These are phyloP conservation scores for Clarireedia monteithiana DNA, from an alignment of 2,329 filamentous ascomycete genomes.

Conservation along the genomic window DNA sequence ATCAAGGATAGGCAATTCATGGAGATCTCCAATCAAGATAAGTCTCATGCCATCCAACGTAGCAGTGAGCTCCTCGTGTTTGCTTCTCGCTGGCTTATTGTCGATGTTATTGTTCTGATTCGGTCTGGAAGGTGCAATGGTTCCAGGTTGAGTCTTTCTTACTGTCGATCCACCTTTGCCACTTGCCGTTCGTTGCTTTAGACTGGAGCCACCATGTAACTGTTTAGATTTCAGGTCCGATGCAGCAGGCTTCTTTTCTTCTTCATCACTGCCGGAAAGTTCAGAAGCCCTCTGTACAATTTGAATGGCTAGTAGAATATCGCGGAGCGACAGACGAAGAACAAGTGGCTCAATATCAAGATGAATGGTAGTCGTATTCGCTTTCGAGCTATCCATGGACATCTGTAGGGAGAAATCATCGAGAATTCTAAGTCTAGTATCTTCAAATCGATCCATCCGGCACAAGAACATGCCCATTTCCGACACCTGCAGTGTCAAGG, in stretches of 20 bases:
- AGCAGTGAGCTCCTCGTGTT: constrained; percentile 72
- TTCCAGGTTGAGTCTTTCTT: constrained; percentile 35
- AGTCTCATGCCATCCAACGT: constrained; percentile 83
- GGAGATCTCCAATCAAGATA: constrained; percentile 88
- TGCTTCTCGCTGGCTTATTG: constrained; percentile 35
- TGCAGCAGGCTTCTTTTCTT: constrained; percentile 27
- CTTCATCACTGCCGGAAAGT: constrained; percentile 57
- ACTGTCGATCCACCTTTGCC: constrained; percentile 47
- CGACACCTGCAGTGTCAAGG: constrained; percentile 85
- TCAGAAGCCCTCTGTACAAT: constrained; percentile 88
- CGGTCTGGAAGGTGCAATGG: constrained; percentile 19
- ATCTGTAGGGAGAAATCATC: constrained; percentile 93
- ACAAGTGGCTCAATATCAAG: constrained; percentile 88
- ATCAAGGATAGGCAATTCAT: constrained; percentile 92
- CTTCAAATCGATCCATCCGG: constrained; percentile 96
- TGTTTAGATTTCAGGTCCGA: constrained; percentile 51
- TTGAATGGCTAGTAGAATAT: constrained; percentile 89
- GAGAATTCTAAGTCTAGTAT: constrained; percentile 79
- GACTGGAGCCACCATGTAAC: constrained; percentile 31
- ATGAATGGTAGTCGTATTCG: constrained; percentile 67
- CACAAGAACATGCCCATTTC: constrained; percentile 98
- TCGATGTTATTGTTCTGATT: not conserved
- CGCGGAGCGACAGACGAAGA: constrained; percentile 79
- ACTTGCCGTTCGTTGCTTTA: constrained; percentile 50
- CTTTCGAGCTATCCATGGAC: constrained; percentile 66